A percentile compares a stretch with the other conserved stretches of the same genome.
phyloP scores from a whole-genome alignment of 805 yeast species.

The Nakazawaea laoshanensis region DNA sequence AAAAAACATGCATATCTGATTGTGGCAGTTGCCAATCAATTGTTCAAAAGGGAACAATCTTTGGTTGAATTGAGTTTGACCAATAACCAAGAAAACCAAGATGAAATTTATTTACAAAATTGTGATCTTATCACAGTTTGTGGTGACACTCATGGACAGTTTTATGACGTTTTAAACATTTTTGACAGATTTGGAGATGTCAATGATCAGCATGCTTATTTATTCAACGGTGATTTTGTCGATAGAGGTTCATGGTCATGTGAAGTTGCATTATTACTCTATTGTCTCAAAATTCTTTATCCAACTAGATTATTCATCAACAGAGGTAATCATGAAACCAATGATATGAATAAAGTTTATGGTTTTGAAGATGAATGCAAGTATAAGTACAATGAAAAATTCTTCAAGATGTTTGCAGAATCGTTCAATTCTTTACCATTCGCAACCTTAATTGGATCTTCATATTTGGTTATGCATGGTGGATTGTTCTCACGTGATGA shows the following conservation, averaged over 20 bases:
- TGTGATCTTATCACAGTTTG: slow-evolving; percentile 65
- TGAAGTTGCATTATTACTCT: slow-evolving; percentile 81
- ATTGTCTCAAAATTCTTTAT: slow-evolving; percentile 65
- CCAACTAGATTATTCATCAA: slow-evolving; percentile 70
- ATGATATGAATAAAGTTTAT: slow-evolving; percentile 92
- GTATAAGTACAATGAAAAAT: slow-evolving; percentile 72
- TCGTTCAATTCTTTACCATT: slow-evolving; percentile 82
- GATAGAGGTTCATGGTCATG: slow-evolving; percentile 98
- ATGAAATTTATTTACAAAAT: slow-evolving; percentile 26
- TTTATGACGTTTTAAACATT: slow-evolving; percentile 77
- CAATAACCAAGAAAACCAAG: slow-evolving; percentile 42
- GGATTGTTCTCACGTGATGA: slow-evolving; percentile 80
- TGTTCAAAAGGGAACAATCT: slow-evolving; percentile 61
- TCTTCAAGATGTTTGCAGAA: slow-evolving; percentile 78
- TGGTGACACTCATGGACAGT: slow-evolving; percentile 98
- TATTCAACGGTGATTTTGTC: slow-evolving; percentile 96
- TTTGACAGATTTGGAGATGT: slow-evolving; percentile 73
- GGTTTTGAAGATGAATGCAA: slow-evolving; percentile 97
- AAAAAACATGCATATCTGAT: slow-evolving; percentile 78
- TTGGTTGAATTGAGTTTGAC: slow-evolving; percentile 57
- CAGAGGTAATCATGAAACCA: slow-evolving; percentile 95
- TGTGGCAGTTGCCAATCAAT: slow-evolving; percentile 57
- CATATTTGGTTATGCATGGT: slow-evolving; percentile 90
- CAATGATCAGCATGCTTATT: slow-evolving; percentile 53
- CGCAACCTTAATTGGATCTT: slow-evolving; percentile 70